phyloP scores from a whole-genome alignment of 352 stramenopile species.

The Pythium folliculosum region DNA sequence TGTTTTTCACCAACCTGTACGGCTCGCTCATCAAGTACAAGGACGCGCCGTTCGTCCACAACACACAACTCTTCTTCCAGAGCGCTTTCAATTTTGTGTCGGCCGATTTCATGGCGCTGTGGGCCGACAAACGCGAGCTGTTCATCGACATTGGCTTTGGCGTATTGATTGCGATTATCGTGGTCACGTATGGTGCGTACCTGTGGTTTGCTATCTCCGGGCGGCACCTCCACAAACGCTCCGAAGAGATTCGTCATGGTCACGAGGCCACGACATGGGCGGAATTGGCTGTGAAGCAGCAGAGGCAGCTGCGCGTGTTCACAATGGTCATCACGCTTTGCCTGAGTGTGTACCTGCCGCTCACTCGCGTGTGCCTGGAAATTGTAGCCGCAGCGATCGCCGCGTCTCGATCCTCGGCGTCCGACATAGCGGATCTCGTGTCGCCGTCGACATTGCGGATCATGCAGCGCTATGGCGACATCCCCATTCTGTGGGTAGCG shows the following conservation, averaged over 20 bases:
- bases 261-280: conserved; percentile 47
- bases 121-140: conserved; percentile 11
- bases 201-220: conserved; percentile 47
- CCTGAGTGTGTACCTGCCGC: conserved; percentile 47
- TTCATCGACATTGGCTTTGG: conserved; percentile 32
- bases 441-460: conserved; percentile 17
- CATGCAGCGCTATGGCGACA: conserved; percentile 12
- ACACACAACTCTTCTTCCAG: conserved; percentile 25
- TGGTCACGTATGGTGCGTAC: conserved; percentile 34
- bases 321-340: conserved; percentile 46
- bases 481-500: conserved; percentile 23
- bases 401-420: neutral
- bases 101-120: conserved; percentile 32
- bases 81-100: conserved; percentile 37
- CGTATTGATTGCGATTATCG: conserved; percentile 31
- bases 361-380: conserved; percentile 42
- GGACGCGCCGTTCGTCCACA: conserved; percentile 16
- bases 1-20: conserved; percentile 51
- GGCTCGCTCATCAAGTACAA: conserved; percentile 30
- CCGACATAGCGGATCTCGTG: conserved; percentile 9
- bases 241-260: conserved; percentile 49
- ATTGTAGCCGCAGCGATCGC: conserved; percentile 27
- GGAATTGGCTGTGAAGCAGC: conserved; percentile 34
- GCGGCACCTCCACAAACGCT: conserved; percentile 37
- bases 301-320: conserved; percentile 22